Evolutionary conservation across 371 early-diverging fungal genomes (phyloP).

Genomic region (Mortierella sp.): DNA sequence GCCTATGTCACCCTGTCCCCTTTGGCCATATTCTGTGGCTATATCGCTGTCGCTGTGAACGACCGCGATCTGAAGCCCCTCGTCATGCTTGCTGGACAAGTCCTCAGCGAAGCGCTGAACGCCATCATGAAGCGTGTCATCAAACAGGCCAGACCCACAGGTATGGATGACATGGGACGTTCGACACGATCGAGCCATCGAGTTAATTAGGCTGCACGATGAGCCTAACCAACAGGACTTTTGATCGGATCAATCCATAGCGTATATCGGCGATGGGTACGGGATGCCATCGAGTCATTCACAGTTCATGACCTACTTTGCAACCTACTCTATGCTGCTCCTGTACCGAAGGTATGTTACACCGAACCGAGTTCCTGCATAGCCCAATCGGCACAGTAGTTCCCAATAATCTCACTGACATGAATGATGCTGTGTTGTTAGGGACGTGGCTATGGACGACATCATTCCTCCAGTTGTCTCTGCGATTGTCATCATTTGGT

Average conservation of each 20-base stretch:
- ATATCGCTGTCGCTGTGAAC: constrained; percentile 78
- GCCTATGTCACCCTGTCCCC: constrained; percentile 85
- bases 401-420: too few species aligned
- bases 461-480: constrained; percentile 24
- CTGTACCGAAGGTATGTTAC: constrained; percentile 59
- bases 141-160: constrained; percentile 78
- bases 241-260: constrained; percentile 53
- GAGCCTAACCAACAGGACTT: too few species aligned
- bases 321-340: constrained; percentile 70
- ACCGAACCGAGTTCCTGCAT: too few species aligned
- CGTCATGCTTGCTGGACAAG: constrained; percentile 82
- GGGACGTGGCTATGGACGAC: constrained; percentile 16
- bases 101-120: constrained; percentile 83
- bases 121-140: constrained; percentile 73
- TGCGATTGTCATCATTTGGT: constrained; percentile 13
- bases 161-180: too few species aligned
- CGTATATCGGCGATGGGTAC: constrained; percentile 85
- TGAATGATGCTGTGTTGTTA: too few species aligned
- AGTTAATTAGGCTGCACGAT: too few species aligned
- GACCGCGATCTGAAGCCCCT: constrained; percentile 80
- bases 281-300: constrained; percentile 96
- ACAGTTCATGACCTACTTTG: constrained; percentile 92
- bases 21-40: constrained; percentile 81
- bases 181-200: too few species aligned
- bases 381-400: too few species aligned